phyloP scores from a whole-genome alignment of 306 rosid genomes.

The Trifolium pratense region DNA sequence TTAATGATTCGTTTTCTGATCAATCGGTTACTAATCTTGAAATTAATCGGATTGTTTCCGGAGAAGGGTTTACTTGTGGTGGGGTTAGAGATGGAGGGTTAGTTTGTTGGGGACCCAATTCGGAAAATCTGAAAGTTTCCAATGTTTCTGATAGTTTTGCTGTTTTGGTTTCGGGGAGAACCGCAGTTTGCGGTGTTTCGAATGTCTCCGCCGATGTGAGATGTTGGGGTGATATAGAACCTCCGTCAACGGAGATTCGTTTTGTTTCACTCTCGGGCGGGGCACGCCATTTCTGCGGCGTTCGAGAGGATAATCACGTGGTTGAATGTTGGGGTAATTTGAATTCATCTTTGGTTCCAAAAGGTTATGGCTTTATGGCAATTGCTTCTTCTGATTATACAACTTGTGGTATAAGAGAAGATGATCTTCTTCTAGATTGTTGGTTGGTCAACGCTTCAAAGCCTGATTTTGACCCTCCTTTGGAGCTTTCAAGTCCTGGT shows the following conservation, averaged over 20 bases:
- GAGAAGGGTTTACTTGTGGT: conserved; percentile 86
- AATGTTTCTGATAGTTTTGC: conserved; percentile 53
- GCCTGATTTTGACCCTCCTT: conserved; percentile 71
- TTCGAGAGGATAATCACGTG: conserved; percentile 73
- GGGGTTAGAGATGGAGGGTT: conserved; percentile 66
- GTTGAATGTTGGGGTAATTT: conserved; percentile 85
- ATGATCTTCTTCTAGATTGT: conserved; percentile 80
- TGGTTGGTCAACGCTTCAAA: conserved; percentile 69
- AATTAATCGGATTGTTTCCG: conserved; percentile 66
- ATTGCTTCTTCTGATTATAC: conserved; percentile 82
- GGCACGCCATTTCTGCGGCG: conserved; percentile 72
- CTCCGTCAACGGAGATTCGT: conserved; percentile 36
- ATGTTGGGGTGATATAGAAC: conserved; percentile 74
- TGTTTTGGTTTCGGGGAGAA: conserved; percentile 63
- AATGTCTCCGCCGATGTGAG: conserved; percentile 56
- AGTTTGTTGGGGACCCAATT: conserved; percentile 84
- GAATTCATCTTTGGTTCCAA: conserved; percentile 69
- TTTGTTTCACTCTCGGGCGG: conserved; percentile 69
- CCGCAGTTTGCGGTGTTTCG: conserved; percentile 69
- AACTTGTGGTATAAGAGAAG: conserved; percentile 88
- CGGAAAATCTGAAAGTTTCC: conserved; percentile 52
- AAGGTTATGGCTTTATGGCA: conserved; percentile 71
- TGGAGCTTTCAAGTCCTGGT: conserved; percentile 93
- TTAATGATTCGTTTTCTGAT: conserved; percentile 53
- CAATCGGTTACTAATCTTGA: conserved; percentile 50